phyloP scores from a whole-genome alignment of 768 basidiomycete genomes.

The Suillus ampliporus region DNA sequence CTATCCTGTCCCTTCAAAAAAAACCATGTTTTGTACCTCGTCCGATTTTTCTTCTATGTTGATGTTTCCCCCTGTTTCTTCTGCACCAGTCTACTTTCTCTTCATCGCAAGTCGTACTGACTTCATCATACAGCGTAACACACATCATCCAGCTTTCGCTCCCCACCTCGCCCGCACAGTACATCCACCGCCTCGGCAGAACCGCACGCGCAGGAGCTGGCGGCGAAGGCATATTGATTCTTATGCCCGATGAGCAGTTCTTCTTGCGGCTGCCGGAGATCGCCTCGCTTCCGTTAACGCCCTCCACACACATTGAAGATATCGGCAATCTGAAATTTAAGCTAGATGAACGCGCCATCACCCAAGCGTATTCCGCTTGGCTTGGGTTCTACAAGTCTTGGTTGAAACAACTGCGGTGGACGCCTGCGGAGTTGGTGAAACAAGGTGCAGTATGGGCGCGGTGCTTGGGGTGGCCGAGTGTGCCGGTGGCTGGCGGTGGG shows the following conservation, averaged over 20 bases:
- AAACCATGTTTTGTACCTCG: not conserved
- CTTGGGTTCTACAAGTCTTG: constrained; percentile 61
- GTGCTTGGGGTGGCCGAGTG: constrained; percentile 6
- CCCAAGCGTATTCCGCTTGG: constrained; percentile 58
- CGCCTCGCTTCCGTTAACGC: constrained; percentile 46
- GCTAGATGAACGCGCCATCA: constrained; percentile 48
- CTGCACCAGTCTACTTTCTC: not conserved
- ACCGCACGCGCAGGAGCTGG: constrained; percentile 76
- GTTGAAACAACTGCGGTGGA: constrained; percentile 44
- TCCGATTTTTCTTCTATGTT: not conserved
- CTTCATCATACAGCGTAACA: constrained; percentile 48
- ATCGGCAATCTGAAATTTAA: constrained; percentile 27
- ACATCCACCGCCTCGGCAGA: constrained; percentile 80
- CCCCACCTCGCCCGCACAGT: constrained; percentile 74
- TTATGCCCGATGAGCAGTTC: constrained; percentile 53
- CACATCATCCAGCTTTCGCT: constrained; percentile 67
- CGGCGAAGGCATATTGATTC: constrained; percentile 62
- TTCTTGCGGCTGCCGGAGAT: constrained; percentile 53
- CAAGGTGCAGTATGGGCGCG: constrained; percentile 27
- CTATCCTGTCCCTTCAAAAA: not conserved
- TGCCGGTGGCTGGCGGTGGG: not conserved
- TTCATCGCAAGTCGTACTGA: not conserved
- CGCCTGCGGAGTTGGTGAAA: constrained; percentile 44
- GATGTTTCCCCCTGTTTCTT: not conserved
- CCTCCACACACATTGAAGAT: constrained; percentile 28